Conservation (phyloP, 306 rosid genomes). For the Castanea sativa region DNA sequence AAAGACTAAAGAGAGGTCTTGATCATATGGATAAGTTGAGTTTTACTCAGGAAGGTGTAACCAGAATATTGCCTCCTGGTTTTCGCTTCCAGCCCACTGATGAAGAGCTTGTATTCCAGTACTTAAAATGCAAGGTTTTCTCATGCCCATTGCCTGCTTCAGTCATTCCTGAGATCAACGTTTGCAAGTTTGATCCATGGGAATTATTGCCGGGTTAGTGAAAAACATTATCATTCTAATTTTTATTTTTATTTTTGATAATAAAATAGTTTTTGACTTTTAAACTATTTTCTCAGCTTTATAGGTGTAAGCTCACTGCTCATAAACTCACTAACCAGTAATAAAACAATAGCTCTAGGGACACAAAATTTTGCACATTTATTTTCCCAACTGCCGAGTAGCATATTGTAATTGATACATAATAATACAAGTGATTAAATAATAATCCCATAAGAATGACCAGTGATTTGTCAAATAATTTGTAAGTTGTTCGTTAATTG, state of each 20-base stretch:
- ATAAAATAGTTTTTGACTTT: neutral
- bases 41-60: slow-evolving; percentile 52
- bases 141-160: slow-evolving; percentile 78
- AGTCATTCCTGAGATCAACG: slow-evolving; percentile 71
- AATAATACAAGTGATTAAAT: too few relatives aligned
- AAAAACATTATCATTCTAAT: too few relatives aligned
- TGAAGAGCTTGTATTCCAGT: slow-evolving; percentile 83
- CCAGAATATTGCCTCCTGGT: slow-evolving; percentile 79
- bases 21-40: slow-evolving; percentile 49
- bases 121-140: slow-evolving; percentile 68
- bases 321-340: neutral
- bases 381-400: too few relatives aligned
- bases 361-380: too few relatives aligned
- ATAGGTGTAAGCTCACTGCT: neutral
- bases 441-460: too few relatives aligned
- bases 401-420: too few relatives aligned
- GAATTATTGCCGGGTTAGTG: slow-evolving; percentile 64
- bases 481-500: too few relatives aligned
- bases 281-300: neutral
- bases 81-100: slow-evolving; percentile 96
- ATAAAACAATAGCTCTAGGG: neutral
- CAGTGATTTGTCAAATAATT: too few relatives aligned
- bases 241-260: too few relatives aligned
- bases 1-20: too few relatives aligned
- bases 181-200: slow-evolving; percentile 81